Evolutionary conservation across 805 yeast species (phyloP).

Genomic region (Danielozyma ontarioensis): DNA sequence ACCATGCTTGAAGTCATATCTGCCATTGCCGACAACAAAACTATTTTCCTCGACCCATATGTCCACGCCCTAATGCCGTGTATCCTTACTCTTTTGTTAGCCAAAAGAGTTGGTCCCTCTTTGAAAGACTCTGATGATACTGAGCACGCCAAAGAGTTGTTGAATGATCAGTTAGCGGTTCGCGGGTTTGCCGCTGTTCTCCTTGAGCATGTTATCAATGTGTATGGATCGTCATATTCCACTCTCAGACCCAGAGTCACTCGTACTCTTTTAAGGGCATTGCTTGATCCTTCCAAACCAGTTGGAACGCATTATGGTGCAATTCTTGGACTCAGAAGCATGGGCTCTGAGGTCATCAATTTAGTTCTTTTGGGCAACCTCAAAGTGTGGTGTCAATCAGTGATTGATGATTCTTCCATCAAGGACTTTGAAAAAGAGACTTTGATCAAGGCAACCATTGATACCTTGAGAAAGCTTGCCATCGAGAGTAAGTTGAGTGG

Average conservation of each 20-base stretch:
- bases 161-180: conserved; percentile 48
- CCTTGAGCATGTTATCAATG: conserved; percentile 68
- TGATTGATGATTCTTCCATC: conserved; percentile 39
- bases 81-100: conserved; percentile 79
- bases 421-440: conserved; percentile 42
- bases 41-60: conserved; percentile 89
- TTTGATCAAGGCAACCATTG: conserved; percentile 45
- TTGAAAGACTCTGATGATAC: conserved; percentile 25
- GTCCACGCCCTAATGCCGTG: conserved; percentile 98
- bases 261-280: conserved; percentile 85
- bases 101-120: conserved; percentile 73
- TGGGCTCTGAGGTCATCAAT: conserved; percentile 86
- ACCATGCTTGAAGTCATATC: conserved; percentile 88
- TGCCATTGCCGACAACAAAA: conserved; percentile 75
- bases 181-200: conserved; percentile 87
- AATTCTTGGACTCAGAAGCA: conserved; percentile 71
- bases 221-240: conserved; percentile 80
- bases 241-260: conserved; percentile 91
- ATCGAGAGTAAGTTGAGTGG: conserved; percentile 19
- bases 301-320: conserved; percentile 92
- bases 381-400: conserved; percentile 68
- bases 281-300: conserved; percentile 77
- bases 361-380: conserved; percentile 81
- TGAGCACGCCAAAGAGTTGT: conserved; percentile 20
- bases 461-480: conserved; percentile 48